Evolutionary conservation across 169 alveolate species (phyloP).

Genomic region (Plasmodium berghei): DNA sequence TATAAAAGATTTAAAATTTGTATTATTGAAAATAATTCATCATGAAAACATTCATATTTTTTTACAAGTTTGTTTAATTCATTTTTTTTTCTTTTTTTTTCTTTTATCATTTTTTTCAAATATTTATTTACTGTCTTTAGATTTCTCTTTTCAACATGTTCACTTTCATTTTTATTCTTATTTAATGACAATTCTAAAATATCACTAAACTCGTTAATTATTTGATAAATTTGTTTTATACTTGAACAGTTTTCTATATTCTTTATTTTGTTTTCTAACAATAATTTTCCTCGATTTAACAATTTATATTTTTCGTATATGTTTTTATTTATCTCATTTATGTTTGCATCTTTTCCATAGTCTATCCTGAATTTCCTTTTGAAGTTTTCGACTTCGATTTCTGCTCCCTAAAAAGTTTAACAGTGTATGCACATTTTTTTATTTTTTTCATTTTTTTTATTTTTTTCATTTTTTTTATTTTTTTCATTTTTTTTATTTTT

Average conservation of each 20-base stretch:
- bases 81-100: background rate
- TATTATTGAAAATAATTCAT: slow-evolving; percentile 5
- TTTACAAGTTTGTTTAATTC: background rate
- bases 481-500: slow-evolving; percentile 2
- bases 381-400: slow-evolving; percentile 23
- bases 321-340: slow-evolving; percentile 16
- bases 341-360: slow-evolving; percentile 20
- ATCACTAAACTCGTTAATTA: slow-evolving; percentile 13
- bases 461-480: background rate
- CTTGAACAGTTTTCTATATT: slow-evolving; percentile 9
- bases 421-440: background rate
- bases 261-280: slow-evolving; percentile 36
- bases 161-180: background rate
- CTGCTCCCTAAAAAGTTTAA: slow-evolving; percentile 2
- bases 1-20: slow-evolving; percentile 18
- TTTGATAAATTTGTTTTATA: slow-evolving; percentile 17
- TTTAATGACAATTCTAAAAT: background rate
- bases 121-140: background rate
- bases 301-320: background rate
- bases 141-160: background rate
- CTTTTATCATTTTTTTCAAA: background rate
- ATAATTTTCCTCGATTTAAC: slow-evolving; percentile 2
- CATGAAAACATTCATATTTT: slow-evolving; percentile 12
- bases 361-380: slow-evolving; percentile 35
- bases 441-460: background rate